Evolutionary conservation across 2,329 filamentous ascomycete genomes (phyloP), one percentile per base, ranked within the genome.

Genomic region (Didymella pomorum): DNA sequence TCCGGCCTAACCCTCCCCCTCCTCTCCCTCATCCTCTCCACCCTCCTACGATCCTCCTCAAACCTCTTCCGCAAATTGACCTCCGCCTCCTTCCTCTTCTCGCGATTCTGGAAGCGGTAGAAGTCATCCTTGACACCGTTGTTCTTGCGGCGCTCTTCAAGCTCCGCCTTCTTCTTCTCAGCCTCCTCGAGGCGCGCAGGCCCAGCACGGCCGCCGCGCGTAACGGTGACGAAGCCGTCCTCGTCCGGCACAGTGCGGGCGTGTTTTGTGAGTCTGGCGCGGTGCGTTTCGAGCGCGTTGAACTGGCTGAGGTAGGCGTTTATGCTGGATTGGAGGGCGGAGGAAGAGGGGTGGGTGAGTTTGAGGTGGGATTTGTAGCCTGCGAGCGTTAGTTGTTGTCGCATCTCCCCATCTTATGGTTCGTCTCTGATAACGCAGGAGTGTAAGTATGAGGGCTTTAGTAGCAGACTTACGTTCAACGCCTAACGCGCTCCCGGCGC

Each of bases 181-280:
- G 82, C 83, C 71, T 87, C 92, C 66, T 89, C 89, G 61, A 87
- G 84, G 53, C 88, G 85, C 1, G 91, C 93, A 1, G 91, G 88
- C n/a, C 89, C 90, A 7, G 83, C 83, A 59, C 84, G 83, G 1
- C 70, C 90, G 25, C 93, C 93, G 53, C 91, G 85, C 1, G 89
- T 90, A 23, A 99, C 95, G 3, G 93, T 98, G 47, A 98, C 85
- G 75, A 99, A 99, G 2, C 95, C 95, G 76, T 99, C 95, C 71
- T 92, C 93, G 76, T 99, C 95, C 0, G 94, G 92, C 70, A 92
- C 88, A 66, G 90, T 89, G 60, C 91, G 87, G 61, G 89, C 80
- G 54, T 85, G 73, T 79, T 89, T 72, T 81, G 83, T 79, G 80
- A 88, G 64, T 71, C 84, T 67, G 82, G 88, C 77, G 82, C 89